Conservation (phyloP, 2,329 filamentous ascomycete genomes). For the Hawksworthiomyces lignivorus region DNA sequence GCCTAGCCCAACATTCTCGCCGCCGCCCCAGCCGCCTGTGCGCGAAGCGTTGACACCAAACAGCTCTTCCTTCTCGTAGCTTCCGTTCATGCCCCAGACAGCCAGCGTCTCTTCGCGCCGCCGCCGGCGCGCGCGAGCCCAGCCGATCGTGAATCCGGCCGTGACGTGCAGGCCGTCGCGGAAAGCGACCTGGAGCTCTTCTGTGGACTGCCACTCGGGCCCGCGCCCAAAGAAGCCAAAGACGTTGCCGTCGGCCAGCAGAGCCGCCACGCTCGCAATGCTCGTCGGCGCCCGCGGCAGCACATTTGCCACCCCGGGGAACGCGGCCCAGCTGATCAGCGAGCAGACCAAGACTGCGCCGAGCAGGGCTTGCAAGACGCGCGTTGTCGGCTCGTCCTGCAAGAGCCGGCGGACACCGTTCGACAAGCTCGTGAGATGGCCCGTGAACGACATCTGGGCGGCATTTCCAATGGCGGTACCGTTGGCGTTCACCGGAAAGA, state of each 20-base stretch:
- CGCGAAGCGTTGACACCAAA: constrained; percentile 17
- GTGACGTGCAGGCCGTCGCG: constrained; percentile 18
- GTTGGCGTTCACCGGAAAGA: constrained; percentile 5
- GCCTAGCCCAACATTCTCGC: constrained; percentile 18
- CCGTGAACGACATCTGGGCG: constrained; percentile 1
- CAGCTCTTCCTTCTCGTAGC: constrained; percentile 7
- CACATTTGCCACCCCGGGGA: constrained; percentile 16
- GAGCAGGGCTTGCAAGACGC: constrained; percentile 26
- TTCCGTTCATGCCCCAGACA: background rate
- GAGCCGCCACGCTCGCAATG: constrained; percentile 29
- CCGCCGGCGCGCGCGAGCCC: constrained; percentile 13
- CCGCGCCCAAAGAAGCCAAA: constrained; percentile 21
- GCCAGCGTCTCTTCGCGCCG: background rate
- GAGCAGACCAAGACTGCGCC: constrained; percentile 21
- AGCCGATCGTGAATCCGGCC: constrained; percentile 20
- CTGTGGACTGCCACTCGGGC: constrained; percentile 19
- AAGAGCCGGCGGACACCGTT: constrained; percentile 14
- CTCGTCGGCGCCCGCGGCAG: constrained; percentile 25
- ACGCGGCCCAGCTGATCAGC: constrained; percentile 22
- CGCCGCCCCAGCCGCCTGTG: constrained; percentile 19
- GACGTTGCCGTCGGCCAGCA: constrained; percentile 31
- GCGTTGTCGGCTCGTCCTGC: constrained; percentile 26
- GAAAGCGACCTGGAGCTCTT: constrained; percentile 16
- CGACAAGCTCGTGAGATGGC: constrained; percentile 1
- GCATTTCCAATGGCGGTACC: constrained; percentile 10